A percentile compares a stretch with the other conserved stretches of the same genome.
Evolutionary conservation across 306 rosid species (phyloP).

Genomic region (Pterocarpus santalinus): DNA sequence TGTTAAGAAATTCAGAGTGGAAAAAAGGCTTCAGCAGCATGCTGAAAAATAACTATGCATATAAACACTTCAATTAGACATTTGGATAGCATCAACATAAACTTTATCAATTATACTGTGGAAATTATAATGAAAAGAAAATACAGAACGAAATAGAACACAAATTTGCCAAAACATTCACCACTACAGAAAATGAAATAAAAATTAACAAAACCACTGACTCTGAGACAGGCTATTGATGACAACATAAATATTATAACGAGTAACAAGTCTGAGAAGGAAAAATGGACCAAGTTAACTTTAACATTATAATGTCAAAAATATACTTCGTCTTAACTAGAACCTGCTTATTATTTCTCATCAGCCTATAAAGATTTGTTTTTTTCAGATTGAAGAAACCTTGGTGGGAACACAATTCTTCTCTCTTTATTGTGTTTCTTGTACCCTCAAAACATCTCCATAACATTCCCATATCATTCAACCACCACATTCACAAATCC

Average conservation of each 20-base stretch:
- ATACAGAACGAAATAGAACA: slow-evolving; percentile 26
- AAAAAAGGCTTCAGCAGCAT: slow-evolving; percentile 22
- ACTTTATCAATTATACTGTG: neutral
- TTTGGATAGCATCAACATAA: neutral
- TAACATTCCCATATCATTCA: slow-evolving; percentile 5
- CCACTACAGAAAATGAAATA: neutral
- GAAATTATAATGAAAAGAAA: slow-evolving; percentile 12
- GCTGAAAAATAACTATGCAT: slow-evolving; percentile 13
- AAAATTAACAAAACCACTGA: neutral
- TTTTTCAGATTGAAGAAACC: neutral
- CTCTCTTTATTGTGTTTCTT: slow-evolving; percentile 4
- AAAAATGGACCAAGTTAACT: neutral
- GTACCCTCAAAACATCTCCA: slow-evolving; percentile 4
- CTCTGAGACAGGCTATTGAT: neutral
- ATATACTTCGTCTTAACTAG: neutral
- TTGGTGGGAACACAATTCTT: slow-evolving; percentile 1
- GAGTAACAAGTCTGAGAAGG: neutral
- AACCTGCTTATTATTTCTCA: neutral
- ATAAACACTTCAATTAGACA: neutral
- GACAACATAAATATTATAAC: neutral
- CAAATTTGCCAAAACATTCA: slow-evolving; percentile 8
- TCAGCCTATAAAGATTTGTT: neutral
- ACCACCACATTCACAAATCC: slow-evolving; percentile 17
- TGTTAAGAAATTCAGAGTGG: neutral
- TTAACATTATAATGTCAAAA: neutral